Conservation (phyloP, 2,329 filamentous ascomycete genomes). For the Aspergillus hortae region DNA sequence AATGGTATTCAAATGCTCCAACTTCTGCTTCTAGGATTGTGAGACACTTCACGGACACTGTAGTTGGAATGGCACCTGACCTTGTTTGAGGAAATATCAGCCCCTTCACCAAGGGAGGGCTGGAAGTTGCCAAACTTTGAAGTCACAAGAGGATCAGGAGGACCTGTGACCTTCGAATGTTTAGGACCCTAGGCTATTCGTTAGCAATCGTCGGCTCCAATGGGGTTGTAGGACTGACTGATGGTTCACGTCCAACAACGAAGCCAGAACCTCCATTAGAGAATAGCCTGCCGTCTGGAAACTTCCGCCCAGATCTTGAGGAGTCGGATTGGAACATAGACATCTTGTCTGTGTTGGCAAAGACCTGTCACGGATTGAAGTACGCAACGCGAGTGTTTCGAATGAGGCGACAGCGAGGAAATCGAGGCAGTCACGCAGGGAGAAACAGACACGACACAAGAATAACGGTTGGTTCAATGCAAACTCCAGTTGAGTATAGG, state of each 20-base stretch:
- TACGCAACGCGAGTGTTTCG: neutral
- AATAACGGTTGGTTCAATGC: conserved; percentile 10
- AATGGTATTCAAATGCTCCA: conserved; percentile 35
- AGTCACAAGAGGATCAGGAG: conserved; percentile 29
- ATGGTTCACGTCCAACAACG: conserved; percentile 20
- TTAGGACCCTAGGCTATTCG: conserved; percentile 20
- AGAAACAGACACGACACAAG: neutral
- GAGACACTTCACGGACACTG: conserved; percentile 19
- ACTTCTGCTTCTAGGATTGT: conserved; percentile 46
- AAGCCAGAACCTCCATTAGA: conserved; percentile 16
- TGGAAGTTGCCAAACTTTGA: conserved; percentile 35
- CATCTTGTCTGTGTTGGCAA: conserved; percentile 17
- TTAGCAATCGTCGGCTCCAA: neutral
- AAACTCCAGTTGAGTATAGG: conserved; percentile 20
- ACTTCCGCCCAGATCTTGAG: conserved; percentile 22
- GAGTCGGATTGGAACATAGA: conserved; percentile 24
- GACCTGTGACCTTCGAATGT: conserved; percentile 21
- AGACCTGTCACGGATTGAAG: neutral
- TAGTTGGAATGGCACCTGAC: conserved; percentile 23
- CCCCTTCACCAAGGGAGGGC: conserved; percentile 16
- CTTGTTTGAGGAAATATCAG: conserved; percentile 33
- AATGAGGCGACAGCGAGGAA: neutral
- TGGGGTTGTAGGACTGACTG: conserved; percentile 20
- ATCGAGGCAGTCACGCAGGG: neutral
- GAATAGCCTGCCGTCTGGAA: conserved; percentile 16